Evolutionary conservation across 2,329 filamentous ascomycete genomes (phyloP).

Genomic region (Amylocarpus encephaloides): DNA sequence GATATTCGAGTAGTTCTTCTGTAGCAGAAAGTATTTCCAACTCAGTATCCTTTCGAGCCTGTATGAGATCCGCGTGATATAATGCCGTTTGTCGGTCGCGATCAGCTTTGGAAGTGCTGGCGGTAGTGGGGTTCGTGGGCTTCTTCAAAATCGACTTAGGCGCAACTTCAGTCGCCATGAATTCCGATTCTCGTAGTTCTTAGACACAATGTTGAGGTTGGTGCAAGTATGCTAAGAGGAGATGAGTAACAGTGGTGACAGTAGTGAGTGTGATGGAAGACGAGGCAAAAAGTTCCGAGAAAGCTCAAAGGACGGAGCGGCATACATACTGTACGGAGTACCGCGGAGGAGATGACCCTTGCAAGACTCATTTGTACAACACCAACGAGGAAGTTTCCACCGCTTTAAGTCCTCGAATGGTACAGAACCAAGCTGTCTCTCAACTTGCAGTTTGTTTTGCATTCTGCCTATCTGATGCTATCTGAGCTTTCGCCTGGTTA

Average conservation of each 20-base stretch:
- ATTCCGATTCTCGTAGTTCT: not conserved
- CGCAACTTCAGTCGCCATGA: constrained; percentile 25
- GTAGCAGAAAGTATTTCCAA: constrained; percentile 67
- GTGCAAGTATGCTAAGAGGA: not conserved
- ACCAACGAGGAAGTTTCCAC: not conserved
- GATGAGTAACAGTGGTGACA: not conserved
- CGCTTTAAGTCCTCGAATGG: not conserved
- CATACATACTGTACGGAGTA: not conserved
- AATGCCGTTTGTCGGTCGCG: constrained; percentile 60
- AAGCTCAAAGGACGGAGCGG: too few species aligned
- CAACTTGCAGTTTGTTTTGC: constrained; percentile 5
- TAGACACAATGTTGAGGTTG: not conserved
- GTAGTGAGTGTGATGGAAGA: not conserved
- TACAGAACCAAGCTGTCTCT: constrained; percentile 1
- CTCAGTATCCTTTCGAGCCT: constrained; percentile 76
- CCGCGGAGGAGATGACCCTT: not conserved
- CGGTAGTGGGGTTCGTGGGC: constrained; percentile 37
- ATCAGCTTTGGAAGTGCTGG: constrained; percentile 37
- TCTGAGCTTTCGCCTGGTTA: constrained; percentile 17
- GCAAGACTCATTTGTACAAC: not conserved
- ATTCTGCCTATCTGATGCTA: constrained; percentile 5
- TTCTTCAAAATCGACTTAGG: constrained; percentile 59
- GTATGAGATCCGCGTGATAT: constrained; percentile 75
- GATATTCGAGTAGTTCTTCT: constrained; percentile 43
- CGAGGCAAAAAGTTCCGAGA: too few species aligned